Conservation (phyloP, 2,329 filamentous ascomycete species). For the Colletotrichum sublineola region DNA sequence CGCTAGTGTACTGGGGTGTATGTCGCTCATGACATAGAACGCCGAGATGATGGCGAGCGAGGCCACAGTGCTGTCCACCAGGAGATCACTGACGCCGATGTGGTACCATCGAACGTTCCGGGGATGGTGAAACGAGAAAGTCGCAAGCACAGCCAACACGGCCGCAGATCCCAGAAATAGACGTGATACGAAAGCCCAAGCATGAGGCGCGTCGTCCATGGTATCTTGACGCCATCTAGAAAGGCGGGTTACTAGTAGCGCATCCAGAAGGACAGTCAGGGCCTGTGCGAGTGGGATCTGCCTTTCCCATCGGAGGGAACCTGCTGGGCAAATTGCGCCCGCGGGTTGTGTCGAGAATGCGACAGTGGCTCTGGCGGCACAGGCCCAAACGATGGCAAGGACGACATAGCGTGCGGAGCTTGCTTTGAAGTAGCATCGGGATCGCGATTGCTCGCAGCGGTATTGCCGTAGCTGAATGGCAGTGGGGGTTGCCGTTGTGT, state of each 20-base stretch:
- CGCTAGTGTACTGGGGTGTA: conserved; percentile 48
- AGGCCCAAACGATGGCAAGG: conserved; percentile 50
- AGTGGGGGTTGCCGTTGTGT: conserved; percentile 44
- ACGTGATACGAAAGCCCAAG: conserved; percentile 46
- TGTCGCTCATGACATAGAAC: conserved; percentile 46
- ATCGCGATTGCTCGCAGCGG: conserved; percentile 26
- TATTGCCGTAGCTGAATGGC: conserved; percentile 45
- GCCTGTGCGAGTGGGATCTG: conserved; percentile 50
- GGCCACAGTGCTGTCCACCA: conserved; percentile 48
- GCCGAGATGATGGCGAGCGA: conserved; percentile 46
- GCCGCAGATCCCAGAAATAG: conserved; percentile 45
- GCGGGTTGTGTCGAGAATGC: conserved; percentile 46
- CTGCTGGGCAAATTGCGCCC: conserved; percentile 50
- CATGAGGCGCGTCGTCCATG: conserved; percentile 44
- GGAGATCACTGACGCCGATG: conserved; percentile 48
- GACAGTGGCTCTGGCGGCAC: conserved; percentile 48
- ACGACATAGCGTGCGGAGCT: conserved; percentile 43
- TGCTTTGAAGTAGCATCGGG: conserved; percentile 27
- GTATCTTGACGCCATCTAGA: conserved; percentile 47
- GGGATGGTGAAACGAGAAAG: conserved; percentile 48
- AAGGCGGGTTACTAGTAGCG: conserved; percentile 48
- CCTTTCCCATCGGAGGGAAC: conserved; percentile 45
- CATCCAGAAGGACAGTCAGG: conserved; percentile 48
- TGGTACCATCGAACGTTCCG: conserved; percentile 47
- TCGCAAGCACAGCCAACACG: conserved; percentile 45